phyloP scores from a whole-genome alignment of 2,329 filamentous ascomycete species.

The Xylariomycetidae sp. region DNA sequence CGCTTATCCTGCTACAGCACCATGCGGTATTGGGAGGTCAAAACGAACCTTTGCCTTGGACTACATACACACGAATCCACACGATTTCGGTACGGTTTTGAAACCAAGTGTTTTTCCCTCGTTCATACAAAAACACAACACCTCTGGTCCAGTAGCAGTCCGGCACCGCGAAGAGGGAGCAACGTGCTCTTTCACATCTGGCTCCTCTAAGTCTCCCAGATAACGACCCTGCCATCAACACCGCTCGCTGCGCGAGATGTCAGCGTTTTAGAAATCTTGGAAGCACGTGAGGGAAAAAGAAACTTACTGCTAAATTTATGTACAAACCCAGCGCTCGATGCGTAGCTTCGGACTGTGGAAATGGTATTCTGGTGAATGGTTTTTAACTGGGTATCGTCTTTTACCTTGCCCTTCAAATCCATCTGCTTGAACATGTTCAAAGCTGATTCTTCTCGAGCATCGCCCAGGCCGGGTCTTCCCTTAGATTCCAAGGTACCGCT shows the following conservation, averaged over 20 bases:
- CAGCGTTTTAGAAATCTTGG: constrained; percentile 18
- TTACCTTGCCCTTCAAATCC: constrained; percentile 91
- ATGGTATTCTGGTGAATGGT: constrained; percentile 97
- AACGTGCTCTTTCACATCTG: too few relatives aligned
- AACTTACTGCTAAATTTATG: constrained; percentile 82
- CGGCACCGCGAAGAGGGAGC: too few relatives aligned
- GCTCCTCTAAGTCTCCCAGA: constrained; percentile 66
- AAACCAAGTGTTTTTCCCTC: too few relatives aligned
- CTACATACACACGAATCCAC: too few relatives aligned
- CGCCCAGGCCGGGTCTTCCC: constrained; percentile 54
- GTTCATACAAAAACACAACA: too few relatives aligned
- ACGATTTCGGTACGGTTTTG: too few relatives aligned
- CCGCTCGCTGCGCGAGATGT: constrained; percentile 59
- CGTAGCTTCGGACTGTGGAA: constrained; percentile 74
- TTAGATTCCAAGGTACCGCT: constrained; percentile 77
- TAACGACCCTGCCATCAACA: constrained; percentile 76
- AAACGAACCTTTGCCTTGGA: too few relatives aligned
- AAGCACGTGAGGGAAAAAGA: constrained; percentile 8
- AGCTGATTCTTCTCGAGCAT: constrained; percentile 79
- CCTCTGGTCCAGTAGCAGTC: too few relatives aligned
- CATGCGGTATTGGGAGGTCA: too few relatives aligned
- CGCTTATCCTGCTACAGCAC: too few relatives aligned
- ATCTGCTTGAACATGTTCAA: constrained; percentile 98
- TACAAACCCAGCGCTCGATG: constrained; percentile 59
- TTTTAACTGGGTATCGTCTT: constrained; percentile 90